Conservation (phyloP, 2,329 filamentous ascomycete species). For the Dactylellina parvicollis region DNA sequence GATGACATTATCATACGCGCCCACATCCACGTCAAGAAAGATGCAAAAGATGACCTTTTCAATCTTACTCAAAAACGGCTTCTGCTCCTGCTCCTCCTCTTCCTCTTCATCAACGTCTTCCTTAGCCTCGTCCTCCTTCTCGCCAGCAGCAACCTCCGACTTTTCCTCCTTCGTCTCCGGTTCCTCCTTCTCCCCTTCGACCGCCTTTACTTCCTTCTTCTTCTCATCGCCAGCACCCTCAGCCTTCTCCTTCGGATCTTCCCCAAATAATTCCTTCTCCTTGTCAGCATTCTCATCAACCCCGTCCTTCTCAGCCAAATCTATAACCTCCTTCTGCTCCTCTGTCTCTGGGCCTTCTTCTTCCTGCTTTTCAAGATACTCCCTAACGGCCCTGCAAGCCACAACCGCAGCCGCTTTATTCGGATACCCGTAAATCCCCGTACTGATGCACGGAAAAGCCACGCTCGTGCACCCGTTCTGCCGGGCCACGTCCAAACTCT, state of each 20-base stretch:
- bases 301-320: neutral
- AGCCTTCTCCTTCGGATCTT: neutral
- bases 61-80: slow-evolving; percentile 63
- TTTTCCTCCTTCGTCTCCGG: neutral
- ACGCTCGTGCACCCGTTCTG: slow-evolving; percentile 74
- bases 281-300: neutral
- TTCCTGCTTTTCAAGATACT: slow-evolving; percentile 63
- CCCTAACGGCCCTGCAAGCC: slow-evolving; percentile 71
- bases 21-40: slow-evolving; percentile 80
- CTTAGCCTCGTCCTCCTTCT: slow-evolving; percentile 54
- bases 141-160: neutral
- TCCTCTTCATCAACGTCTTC: slow-evolving; percentile 58
- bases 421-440: slow-evolving; percentile 90
- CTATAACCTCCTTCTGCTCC: neutral
- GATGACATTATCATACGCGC: slow-evolving; percentile 74
- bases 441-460: slow-evolving; percentile 86
- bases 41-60: slow-evolving; percentile 85
- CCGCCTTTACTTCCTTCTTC: neutral
- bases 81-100: slow-evolving; percentile 54
- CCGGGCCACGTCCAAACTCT: slow-evolving; percentile 76
- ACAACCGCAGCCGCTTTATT: slow-evolving; percentile 75
- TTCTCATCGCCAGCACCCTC: neutral
- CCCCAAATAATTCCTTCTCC: neutral
- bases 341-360: slow-evolving; percentile 53
- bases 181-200: neutral